These are phyloP conservation scores for Cryptococcus sp. DNA, from an alignment of 1,284 basidiomycete species.

Conservation along the genomic window DNA sequence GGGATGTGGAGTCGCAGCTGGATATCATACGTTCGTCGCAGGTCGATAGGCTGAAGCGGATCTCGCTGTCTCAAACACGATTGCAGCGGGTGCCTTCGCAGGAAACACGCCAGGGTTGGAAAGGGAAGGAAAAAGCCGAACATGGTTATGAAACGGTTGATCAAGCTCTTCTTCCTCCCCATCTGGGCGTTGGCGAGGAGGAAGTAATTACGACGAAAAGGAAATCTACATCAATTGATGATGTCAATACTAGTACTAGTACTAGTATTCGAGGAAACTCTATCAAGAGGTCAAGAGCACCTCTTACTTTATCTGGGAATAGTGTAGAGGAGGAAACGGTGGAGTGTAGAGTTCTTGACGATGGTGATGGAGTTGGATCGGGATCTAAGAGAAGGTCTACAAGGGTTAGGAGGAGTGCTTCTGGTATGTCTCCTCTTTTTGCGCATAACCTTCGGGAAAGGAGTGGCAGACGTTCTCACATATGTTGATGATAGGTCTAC, in stretches of 20 bases:
- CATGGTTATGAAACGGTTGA: too few species aligned
- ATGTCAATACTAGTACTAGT: neutral
- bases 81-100: too few species aligned
- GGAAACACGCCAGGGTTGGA: too few species aligned
- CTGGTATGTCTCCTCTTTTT: neutral
- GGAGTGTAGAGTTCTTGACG: neutral
- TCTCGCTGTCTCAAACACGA: neutral
- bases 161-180: too few species aligned
- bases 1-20: neutral
- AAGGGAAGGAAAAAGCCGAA: neutral
- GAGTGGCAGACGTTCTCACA: too few species aligned
- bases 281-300: too few species aligned
- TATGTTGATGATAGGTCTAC: neutral
- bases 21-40: neutral
- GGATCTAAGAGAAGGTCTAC: neutral
- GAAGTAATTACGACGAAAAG: neutral
- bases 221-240: neutral
- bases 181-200: neutral
- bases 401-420: neutral
- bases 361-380: neutral
- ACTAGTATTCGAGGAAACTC: too few species aligned
- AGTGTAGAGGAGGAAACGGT: neutral
- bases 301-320: too few species aligned
- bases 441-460: neutral
- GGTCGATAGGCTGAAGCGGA: neutral